Base-by-base conservation (phyloP, 2,329 filamentous ascomycete species). In the Sordariomycetes sp. region DNA sequence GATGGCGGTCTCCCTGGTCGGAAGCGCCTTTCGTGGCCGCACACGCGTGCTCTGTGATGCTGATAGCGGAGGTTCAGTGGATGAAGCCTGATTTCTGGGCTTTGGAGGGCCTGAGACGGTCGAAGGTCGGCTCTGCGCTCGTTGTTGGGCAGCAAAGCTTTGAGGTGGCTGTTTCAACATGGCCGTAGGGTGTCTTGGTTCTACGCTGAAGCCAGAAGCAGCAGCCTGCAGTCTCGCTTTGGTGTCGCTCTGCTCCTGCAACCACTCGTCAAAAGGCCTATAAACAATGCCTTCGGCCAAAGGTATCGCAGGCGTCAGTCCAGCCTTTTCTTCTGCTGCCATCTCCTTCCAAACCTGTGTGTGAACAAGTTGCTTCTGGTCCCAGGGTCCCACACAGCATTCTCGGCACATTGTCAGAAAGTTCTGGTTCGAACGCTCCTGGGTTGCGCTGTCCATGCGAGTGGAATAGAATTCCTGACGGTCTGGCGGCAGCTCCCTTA, bases 141-240 rank as follows among this genome's bases (percentile, higher is more conserved):
- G 60, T 44, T 81, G 76, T 43, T 81, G 76, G 4, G 76, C 76
- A 10, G 76, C 76, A 51, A 79, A 81, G 48, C 76, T 81, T 48
- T 80, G 75, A 8, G 73, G 72, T 3, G 66, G 72, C 23, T 65
- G 69, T 23, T 66, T 63, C 16, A 76, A 50, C 5, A 75, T 53
- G 5, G 63, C 63, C 0, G 61, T 53, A 0, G 61, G 56, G 2
- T 51, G 50, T 33, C 53, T 53, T 39, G 63, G 59, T 24, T 25
- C 20, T 2, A 4, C 51, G 44, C 26, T 45, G 33, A 16, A n/a
- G 31, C 20, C 31, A 25, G 20, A n/a, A 15, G 14, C 18, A 17
- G 24, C 17, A 20, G 53, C 40, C 38, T 53, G 34, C 42, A 55
- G 42, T 32, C 45, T 54, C 10, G 42, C 45, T 29, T 52, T 55